Conservation (phyloP, 2,329 filamentous ascomycete species). For the Gnomoniopsis sp. region DNA sequence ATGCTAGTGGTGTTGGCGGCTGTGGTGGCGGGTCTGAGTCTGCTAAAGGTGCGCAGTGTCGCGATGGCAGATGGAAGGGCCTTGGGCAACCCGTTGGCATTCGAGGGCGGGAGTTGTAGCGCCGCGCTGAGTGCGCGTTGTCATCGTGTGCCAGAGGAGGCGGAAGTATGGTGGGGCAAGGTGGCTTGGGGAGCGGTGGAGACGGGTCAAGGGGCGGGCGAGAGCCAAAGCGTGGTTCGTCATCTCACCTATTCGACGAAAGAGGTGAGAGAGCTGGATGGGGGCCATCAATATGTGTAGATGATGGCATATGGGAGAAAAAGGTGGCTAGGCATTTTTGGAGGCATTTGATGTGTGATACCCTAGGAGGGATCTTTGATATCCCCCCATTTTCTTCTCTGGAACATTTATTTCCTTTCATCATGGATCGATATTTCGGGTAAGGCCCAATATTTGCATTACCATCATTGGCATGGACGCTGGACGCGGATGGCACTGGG, state of each 20-base stretch:
- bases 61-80: conserved; percentile 32
- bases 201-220: conserved; percentile 31
- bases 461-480: not conserved
- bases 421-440: not conserved
- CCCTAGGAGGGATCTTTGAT: not conserved
- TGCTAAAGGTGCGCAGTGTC: conserved; percentile 35
- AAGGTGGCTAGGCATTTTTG: not conserved
- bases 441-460: not conserved
- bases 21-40: conserved; percentile 35
- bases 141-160: conserved; percentile 33
- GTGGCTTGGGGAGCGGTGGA: conserved; percentile 46
- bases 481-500: not conserved
- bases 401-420: not conserved
- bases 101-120: conserved; percentile 46
- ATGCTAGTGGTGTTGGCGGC: conserved; percentile 35
- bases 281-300: conserved; percentile 36
- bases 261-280: conserved; percentile 31
- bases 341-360: not conserved
- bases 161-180: conserved; percentile 32
- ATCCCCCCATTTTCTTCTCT: not conserved
- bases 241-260: conserved; percentile 43
- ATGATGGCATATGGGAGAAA: no score
- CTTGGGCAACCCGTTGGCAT: conserved; percentile 45
- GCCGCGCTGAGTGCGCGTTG: conserved; percentile 50
- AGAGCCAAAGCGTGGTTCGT: conserved; percentile 27